phyloP scores from a whole-genome alignment of 2,329 filamentous ascomycete species.

The Annulohypoxylon truncatum region DNA sequence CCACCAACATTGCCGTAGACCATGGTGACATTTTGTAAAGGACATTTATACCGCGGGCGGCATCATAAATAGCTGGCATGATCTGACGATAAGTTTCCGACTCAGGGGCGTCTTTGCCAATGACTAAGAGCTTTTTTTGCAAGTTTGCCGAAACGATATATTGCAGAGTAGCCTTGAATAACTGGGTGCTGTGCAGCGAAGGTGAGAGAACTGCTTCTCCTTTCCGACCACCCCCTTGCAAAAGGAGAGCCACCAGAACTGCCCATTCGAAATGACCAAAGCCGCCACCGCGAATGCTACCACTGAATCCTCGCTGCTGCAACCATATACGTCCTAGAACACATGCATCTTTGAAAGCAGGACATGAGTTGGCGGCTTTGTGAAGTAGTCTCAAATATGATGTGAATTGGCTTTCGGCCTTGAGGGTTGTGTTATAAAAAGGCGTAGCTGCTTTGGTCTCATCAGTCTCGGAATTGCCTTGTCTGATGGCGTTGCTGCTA shows the following conservation, averaged over 20 bases:
- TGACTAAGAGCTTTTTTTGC: constrained; percentile 70
- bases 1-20: constrained; percentile 79
- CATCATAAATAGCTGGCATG: constrained; percentile 82
- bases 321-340: constrained; percentile 90
- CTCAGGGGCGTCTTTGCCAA: constrained; percentile 59
- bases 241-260: constrained; percentile 79
- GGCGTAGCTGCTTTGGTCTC: constrained; percentile 69
- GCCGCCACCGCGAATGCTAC: constrained; percentile 77
- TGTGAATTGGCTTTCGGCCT: constrained; percentile 79
- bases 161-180: constrained; percentile 95
- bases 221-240: constrained; percentile 80
- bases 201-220: constrained; percentile 78
- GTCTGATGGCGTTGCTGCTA: constrained; percentile 75
- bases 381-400: constrained; percentile 82
- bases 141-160: constrained; percentile 82
- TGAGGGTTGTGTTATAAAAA: constrained; percentile 89
- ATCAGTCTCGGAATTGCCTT: constrained; percentile 58
- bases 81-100: constrained; percentile 57
- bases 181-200: constrained; percentile 88
- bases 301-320: constrained; percentile 83
- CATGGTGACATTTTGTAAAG: constrained; percentile 90
- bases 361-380: constrained; percentile 73
- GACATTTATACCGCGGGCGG: constrained; percentile 78
- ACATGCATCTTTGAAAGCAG: constrained; percentile 84
- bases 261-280: constrained; percentile 96